A percentile compares a stretch with the other conserved stretches of the same genome.
Conservation (phyloP, 202 grass and related monocot genomes). For the Alloteropsis angusta region DNA sequence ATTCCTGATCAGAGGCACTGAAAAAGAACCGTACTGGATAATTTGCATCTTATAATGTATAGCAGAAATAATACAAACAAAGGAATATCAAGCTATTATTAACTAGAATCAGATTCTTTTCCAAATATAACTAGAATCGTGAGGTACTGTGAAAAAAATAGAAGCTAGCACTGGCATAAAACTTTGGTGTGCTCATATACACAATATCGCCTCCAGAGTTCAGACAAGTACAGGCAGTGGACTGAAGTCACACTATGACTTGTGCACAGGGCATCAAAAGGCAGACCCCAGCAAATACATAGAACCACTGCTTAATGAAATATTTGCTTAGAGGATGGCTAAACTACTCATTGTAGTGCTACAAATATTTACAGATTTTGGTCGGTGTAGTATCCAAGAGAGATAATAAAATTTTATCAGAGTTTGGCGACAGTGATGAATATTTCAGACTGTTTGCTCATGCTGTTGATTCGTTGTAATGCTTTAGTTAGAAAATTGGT, state of each 20-base stretch:
- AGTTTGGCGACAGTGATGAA: neutral
- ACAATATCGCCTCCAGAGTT: neutral
- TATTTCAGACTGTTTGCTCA: neutral
- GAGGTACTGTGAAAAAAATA: neutral
- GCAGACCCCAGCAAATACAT: neutral
- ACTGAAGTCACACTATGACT: neutral
- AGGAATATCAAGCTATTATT: neutral
- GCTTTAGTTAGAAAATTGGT: constrained; percentile 23
- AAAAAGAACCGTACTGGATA: neutral
- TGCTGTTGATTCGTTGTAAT: neutral
- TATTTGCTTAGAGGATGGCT: neutral
- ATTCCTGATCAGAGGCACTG: neutral
- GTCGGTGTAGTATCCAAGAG: neutral
- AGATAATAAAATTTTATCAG: neutral
- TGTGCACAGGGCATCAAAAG: neutral
- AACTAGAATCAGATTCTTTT: too few species aligned
- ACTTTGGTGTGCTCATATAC: neutral
- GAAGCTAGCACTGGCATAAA: neutral
- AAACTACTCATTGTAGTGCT: neutral
- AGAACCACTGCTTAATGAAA: neutral
- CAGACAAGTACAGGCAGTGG: neutral
- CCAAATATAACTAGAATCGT: neutral
- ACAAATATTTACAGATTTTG: constrained; percentile 10
- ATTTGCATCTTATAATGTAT: neutral
- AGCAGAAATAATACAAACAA: neutral